Evolutionary conservation across 1,284 basidiomycete genomes (phyloP).

Genomic region (Mycena sp.): DNA sequence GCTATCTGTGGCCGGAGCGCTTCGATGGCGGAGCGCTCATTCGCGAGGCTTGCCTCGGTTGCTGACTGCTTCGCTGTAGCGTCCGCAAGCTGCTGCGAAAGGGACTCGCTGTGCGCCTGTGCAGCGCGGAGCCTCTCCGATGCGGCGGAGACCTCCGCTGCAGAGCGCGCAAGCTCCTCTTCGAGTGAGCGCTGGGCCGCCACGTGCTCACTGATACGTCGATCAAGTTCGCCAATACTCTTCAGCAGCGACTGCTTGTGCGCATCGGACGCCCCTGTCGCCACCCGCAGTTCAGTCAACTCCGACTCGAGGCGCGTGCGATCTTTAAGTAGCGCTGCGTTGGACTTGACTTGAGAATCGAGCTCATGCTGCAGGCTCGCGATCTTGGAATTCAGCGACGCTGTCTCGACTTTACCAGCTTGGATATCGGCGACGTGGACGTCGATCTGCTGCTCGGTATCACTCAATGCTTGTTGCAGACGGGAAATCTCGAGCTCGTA

Average conservation of each 20-base stretch:
- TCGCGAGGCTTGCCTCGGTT: constrained; percentile 7
- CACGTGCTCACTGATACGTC: background rate
- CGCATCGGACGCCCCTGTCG: background rate
- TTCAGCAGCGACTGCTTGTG: background rate
- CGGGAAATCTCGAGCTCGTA: background rate
- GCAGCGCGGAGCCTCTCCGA: constrained; percentile 22
- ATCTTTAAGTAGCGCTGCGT: background rate
- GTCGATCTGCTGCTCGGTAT: background rate
- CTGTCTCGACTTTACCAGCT: background rate
- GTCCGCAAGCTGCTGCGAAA: background rate
- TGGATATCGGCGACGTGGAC: background rate
- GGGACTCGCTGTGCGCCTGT: constrained; percentile 1
- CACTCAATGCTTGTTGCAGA: constrained; percentile 6
- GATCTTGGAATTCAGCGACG: background rate
- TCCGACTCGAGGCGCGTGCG: constrained; percentile 10
- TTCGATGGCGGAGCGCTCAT: constrained; percentile 2
- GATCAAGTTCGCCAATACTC: constrained; percentile 4
- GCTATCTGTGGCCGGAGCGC: constrained; percentile 24
- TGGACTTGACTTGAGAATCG: background rate
- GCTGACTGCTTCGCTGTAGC: background rate
- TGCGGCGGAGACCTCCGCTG: background rate
- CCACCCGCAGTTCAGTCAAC: background rate
- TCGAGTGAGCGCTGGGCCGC: constrained; percentile 2
- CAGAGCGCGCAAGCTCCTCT: background rate
- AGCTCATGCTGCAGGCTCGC: background rate